Percentiles rank a stretch among this genome's conserved stretches.
These are phyloP conservation scores for Misopates orontium DNA, from an alignment of 257 asterid genomes.

Conservation along the genomic window DNA sequence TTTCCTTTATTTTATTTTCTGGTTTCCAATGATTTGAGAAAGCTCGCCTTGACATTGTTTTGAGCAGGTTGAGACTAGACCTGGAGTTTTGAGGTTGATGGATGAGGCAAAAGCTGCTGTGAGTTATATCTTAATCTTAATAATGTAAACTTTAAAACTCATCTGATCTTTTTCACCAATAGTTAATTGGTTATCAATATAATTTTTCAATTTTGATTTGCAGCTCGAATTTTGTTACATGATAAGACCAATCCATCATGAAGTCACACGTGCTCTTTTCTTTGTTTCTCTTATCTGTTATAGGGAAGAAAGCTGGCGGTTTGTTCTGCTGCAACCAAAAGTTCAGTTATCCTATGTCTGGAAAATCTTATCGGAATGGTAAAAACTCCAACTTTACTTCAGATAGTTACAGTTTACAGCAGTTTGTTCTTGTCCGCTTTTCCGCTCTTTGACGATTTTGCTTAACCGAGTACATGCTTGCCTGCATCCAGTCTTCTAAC, in stretches of 20 bases:
- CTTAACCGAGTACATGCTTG: not conserved
- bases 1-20: not conserved
- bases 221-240: not conserved
- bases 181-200: conserved; percentile 2
- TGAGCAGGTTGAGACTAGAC: conserved; percentile 88
- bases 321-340: conserved; percentile 98
- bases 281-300: conserved; percentile 27
- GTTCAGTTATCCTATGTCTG: conserved; percentile 85
- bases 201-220: conserved; percentile 3
- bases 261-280: conserved; percentile 9
- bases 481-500: not conserved
- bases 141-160: conserved; percentile 19
- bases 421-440: not conserved
- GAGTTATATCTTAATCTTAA: conserved; percentile 42
- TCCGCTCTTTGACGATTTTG: too few relatives aligned
- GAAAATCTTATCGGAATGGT: conserved; percentile 92
- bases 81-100: conserved; percentile 96
- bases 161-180: conserved; percentile 4
- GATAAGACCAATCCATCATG: not conserved
- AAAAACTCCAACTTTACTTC: conserved; percentile 24
- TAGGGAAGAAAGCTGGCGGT: conserved; percentile 88
- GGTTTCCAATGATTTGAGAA: conserved; percentile 4
- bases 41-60: conserved; percentile 16
- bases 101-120: conserved; percentile 95
- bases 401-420: not conserved